Evolutionary conservation across 371 early-diverging fungal species (phyloP).

Genomic region (Furculomyces boomerangus): DNA sequence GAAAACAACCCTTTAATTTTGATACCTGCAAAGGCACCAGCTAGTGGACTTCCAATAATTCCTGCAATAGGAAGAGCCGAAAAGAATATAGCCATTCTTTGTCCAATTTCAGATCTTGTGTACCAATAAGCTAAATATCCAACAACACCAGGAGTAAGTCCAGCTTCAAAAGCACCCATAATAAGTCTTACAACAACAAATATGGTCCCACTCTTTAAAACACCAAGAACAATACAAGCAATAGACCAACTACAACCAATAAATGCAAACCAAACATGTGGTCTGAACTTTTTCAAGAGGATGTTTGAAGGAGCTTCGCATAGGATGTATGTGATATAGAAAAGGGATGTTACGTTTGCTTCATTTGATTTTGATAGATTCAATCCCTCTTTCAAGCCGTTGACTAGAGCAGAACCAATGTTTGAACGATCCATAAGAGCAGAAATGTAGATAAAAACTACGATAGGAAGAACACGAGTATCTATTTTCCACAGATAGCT

Average conservation of each 20-base stretch:
- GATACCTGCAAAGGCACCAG: slow-evolving; percentile 21
- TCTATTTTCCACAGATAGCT: slow-evolving; percentile 8
- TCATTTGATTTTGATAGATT: slow-evolving; percentile 12
- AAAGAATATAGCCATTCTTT: slow-evolving; percentile 27
- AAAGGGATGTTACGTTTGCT: slow-evolving; percentile 26
- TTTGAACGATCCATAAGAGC: slow-evolving; percentile 21
- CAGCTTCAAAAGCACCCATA: slow-evolving; percentile 45
- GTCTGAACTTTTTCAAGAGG: slow-evolving; percentile 36
- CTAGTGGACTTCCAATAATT: slow-evolving; percentile 27
- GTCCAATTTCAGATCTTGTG: slow-evolving; percentile 19
- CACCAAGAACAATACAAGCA: slow-evolving; percentile 25
- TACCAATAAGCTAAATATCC: slow-evolving; percentile 37
- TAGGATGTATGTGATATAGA: slow-evolving; percentile 30
- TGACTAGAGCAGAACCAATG: slow-evolving; percentile 28
- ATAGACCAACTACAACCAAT: slow-evolving; percentile 42
- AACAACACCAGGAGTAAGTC: slow-evolving; percentile 34
- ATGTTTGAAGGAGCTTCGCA: slow-evolving; percentile 49
- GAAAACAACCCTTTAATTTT: slow-evolving; percentile 1
- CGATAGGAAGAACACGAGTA: slow-evolving; percentile 10
- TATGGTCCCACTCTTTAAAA: slow-evolving; percentile 6
- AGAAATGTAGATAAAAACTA: slow-evolving; percentile 15
- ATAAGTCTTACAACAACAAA: slow-evolving; percentile 32
- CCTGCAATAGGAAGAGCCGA: slow-evolving; percentile 26
- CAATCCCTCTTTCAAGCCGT: slow-evolving; percentile 22
- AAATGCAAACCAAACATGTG: slow-evolving; percentile 50